Base-by-base conservation (phyloP, 192 early-diverging fungal genomes). In the Dimargaris xerosporica region DNA sequence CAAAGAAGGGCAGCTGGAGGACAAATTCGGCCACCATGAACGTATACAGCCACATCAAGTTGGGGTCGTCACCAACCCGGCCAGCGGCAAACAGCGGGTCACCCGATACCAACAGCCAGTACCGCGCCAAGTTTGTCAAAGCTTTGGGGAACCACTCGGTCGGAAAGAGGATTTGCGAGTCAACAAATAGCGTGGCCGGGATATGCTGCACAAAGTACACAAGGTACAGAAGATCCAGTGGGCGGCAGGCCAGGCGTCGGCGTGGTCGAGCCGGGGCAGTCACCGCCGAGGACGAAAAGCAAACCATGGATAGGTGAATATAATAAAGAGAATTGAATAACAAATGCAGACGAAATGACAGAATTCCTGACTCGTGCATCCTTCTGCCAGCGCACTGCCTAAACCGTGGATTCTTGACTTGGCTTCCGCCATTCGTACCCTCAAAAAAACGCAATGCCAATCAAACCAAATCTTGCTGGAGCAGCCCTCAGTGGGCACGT, bases 161-260 rank as follows among this genome's bases (percentile, higher is more conserved):
- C 16, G 78, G 76, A 42, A 84, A 73, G 52, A 87, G 61, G 2
- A 75, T 74, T 45, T 80, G 69, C 21, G 71, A 28, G 63, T 90
- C 86, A 56, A 86, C 66, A 31, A 77, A 48, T 0, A 86, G 39
- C 6, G 86, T 82, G 17, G 80, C 74, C 4, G 84, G 85, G 70
- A 90, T 90, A 60, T 90, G 88, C 17, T 77, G 70, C 1, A 64
- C 67, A 75, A 88, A 87, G 74, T 84, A 90, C 3, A 70, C 61
- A 30, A 87, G 71, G 68, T 75, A 86, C 44, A 83, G 62, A 16
- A 78, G 51, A 56, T 90, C 86, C 31, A 86, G 69, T 12, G 70
- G 65, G 29, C 75, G 71, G 16, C 69, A 65, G 26, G 66, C 50
- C 62, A 39, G 34, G 34, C 34, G 2, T 7, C 34, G 34, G 34